Evolutionary conservation across 305 asterid genomes (phyloP).

Genomic region (Plantago rigida): DNA sequence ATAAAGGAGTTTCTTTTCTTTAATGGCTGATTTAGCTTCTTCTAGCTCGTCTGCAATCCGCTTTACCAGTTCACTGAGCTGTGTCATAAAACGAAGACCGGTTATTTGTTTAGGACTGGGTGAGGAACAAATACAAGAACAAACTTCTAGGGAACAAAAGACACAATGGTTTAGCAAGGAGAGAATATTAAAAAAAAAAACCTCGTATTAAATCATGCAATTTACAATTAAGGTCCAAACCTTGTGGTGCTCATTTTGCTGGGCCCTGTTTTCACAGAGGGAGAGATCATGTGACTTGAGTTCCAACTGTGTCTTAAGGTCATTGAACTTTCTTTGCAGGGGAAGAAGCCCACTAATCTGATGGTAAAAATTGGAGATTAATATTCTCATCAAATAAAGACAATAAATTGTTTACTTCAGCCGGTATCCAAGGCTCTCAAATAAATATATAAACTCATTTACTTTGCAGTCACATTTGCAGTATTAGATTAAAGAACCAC

Average conservation of each 20-base stretch:
- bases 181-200: not conserved
- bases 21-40: conserved; percentile 55
- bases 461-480: conserved; percentile 4
- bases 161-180: no score
- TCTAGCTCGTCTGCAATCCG: conserved; percentile 66
- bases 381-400: conserved; percentile 7
- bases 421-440: no score
- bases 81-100: conserved; percentile 26
- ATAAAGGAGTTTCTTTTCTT: conserved; percentile 50
- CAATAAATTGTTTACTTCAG: not conserved
- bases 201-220: not conserved
- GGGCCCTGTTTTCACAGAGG: conserved; percentile 73
- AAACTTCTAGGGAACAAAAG: not conserved
- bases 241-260: conserved; percentile 97
- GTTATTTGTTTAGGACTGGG: conserved; percentile 11
- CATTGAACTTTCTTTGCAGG: conserved; percentile 67
- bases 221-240: conserved; percentile 29
- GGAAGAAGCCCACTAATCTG: conserved; percentile 87
- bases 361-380: conserved; percentile 28
- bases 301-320: conserved; percentile 69
- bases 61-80: conserved; percentile 82
- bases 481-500: not conserved
- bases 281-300: conserved; percentile 87
- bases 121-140: conserved; percentile 11
- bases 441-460: no score